A percentile compares a stretch with the other conserved stretches of the same genome.
Conservation (phyloP, 208 protist genomes). For the Trypanosoma avium region DNA sequence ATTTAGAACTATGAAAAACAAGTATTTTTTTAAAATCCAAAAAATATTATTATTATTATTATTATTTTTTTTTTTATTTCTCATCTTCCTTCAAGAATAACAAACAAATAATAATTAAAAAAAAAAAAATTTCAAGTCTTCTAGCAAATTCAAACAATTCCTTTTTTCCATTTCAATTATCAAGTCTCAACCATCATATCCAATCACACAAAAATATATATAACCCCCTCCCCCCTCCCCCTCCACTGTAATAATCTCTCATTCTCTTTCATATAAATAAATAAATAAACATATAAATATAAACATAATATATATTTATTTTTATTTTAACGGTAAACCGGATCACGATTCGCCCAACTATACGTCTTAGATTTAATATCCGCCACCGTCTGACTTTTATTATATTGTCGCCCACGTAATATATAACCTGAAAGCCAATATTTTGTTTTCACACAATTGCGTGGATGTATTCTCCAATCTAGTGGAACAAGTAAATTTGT, state of each 20-base stretch:
- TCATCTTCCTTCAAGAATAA: too few species aligned
- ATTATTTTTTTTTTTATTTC: too few species aligned
- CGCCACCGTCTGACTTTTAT: slow-evolving; percentile 77
- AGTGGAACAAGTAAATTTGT: slow-evolving; percentile 88
- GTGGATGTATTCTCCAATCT: slow-evolving; percentile 88
- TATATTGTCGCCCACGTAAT: slow-evolving; percentile 87
- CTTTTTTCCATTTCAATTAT: too few species aligned
- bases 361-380: slow-evolving; percentile 92
- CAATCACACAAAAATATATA: too few species aligned
- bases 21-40: too few species aligned
- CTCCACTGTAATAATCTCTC: not conserved
- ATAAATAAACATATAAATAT: slow-evolving; percentile 20
- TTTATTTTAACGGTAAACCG: slow-evolving; percentile 74
- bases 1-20: too few species aligned
- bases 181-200: too few species aligned
- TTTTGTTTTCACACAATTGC: slow-evolving; percentile 89
- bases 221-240: not conserved
- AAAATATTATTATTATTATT: too few species aligned
- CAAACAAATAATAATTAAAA: too few species aligned
- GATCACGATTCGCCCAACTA: slow-evolving; percentile 88
- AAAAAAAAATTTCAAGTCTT: too few species aligned
- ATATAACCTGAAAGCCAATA: slow-evolving; percentile 93
- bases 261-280: not conserved
- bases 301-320: not conserved
- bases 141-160: too few species aligned